Percentiles rank a stretch among this genome's conserved stretches.
These are phyloP conservation scores for Clarireedia paspali DNA, from an alignment of 2,329 filamentous ascomycete genomes.

Conservation along the genomic window DNA sequence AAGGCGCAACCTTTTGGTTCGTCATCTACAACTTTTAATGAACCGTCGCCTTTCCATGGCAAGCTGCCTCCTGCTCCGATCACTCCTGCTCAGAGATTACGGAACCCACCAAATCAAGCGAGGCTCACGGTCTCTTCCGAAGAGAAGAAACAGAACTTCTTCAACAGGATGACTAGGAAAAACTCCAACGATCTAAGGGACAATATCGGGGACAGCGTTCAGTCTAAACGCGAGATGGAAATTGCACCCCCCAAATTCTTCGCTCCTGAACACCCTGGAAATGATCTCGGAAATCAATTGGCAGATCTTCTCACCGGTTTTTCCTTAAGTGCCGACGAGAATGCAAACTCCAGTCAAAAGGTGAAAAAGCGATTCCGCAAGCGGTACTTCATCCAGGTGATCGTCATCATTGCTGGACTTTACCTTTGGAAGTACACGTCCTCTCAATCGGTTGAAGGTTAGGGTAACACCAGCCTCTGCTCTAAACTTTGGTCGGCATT, in stretches of 20 bases:
- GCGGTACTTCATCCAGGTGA: slow-evolving; percentile 8
- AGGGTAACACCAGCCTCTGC: no score
- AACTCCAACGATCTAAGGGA: neutral
- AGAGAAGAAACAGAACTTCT: slow-evolving; percentile 43
- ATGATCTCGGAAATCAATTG: slow-evolving; percentile 15
- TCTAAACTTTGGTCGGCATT: no score
- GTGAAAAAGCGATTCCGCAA: neutral
- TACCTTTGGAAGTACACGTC: slow-evolving; percentile 14
- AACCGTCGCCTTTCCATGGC: slow-evolving; percentile 53
- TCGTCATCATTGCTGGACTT: slow-evolving; percentile 11
- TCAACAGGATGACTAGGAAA: slow-evolving; percentile 27
- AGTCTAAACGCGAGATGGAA: neutral
- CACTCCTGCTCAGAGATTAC: slow-evolving; percentile 53
- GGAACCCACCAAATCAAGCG: slow-evolving; percentile 53
- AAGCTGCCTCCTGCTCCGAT: slow-evolving; percentile 62
- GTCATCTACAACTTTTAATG: neutral
- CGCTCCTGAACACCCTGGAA: slow-evolving; percentile 9
- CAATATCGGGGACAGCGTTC: neutral
- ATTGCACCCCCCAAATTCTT: slow-evolving; percentile 14
- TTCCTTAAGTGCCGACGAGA: slow-evolving; percentile 13
- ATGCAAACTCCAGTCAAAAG: neutral
- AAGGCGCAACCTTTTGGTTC: slow-evolving; percentile 29
- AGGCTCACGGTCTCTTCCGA: slow-evolving; percentile 40
- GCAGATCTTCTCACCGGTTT: slow-evolving; percentile 17
- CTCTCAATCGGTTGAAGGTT: slow-evolving; percentile 1